Conservation (phyloP, 768 basidiomycete species). For the Sporobolomyces phaffii region DNA sequence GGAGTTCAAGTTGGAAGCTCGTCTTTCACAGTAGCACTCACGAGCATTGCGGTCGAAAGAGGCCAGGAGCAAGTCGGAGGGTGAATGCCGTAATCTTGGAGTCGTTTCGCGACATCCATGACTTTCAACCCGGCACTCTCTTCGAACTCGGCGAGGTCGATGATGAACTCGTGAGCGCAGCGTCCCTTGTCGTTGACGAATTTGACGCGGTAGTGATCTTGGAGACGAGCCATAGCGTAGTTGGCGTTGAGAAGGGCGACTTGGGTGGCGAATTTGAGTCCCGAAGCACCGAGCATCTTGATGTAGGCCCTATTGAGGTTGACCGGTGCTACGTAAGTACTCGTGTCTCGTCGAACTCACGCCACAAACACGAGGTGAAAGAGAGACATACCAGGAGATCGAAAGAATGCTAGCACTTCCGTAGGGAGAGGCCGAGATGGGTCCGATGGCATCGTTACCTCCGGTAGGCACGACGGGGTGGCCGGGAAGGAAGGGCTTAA, state of each 20-base stretch:
- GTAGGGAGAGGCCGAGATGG: constrained; percentile 85
- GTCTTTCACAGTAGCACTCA: too few species aligned
- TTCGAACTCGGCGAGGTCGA: constrained; percentile 93
- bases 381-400: constrained; percentile 68
- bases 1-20: too few species aligned
- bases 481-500: constrained; percentile 86
- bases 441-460: constrained; percentile 67
- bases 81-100: constrained; percentile 93
- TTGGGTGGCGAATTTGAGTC: constrained; percentile 76
- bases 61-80: constrained; percentile 99
- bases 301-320: constrained; percentile 66
- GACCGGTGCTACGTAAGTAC: too few species aligned
- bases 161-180: constrained; percentile 91
- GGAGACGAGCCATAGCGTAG: constrained; percentile 87
- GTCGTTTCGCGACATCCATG: constrained; percentile 88
- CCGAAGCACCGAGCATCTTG: constrained; percentile 96
- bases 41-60: constrained; percentile 81
- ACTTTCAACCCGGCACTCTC: constrained; percentile 80
- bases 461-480: constrained; percentile 69
- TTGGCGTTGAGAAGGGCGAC: constrained; percentile 90
- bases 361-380: background rate
- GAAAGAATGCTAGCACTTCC: constrained; percentile 91
- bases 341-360: background rate
- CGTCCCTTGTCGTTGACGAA: constrained; percentile 85
- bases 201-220: constrained; percentile 73